Base-by-base conservation (phyloP, 2,329 filamentous ascomycete genomes). In the Colletotrichum nymphaeae region DNA sequence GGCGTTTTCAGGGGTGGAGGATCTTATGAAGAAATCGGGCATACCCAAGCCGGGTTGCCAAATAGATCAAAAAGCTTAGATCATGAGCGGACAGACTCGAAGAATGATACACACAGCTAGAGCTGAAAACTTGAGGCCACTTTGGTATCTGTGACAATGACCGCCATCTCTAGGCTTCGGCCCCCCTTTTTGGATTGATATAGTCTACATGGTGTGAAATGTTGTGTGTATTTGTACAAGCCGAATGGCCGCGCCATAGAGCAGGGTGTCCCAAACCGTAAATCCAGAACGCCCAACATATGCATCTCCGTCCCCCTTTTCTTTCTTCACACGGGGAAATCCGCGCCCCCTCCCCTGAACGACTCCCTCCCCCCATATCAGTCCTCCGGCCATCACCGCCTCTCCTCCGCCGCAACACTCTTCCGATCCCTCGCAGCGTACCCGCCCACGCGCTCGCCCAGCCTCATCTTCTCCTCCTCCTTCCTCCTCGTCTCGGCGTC, bases 391-490 rank as follows among this genome's bases (percentile, higher is more conserved):
- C 37, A 42, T 49, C 60, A 64, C 28, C 56, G 53, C 63, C 73
- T 63, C 32, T 59, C 73, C 68, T 67, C 67, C 11, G 46, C 53
- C 1, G 57, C 22, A 75, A 74, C 74, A 49, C 76, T 76, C 76
- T 75, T 76, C 71, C 81, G 78, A 76, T 84, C 81, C 79, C 80
- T 81, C 76, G 84, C 84, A 58, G 86, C 82, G 76, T 87, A 84
- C 11, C 89, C 90, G 8, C 89, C 90, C 46, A 92, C 82, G 75
- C 88, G 83, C 83, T 92, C 90, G 42, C 82, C 86, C 71, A 81
- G 79, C 73, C 78, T 74, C 66, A 87, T 76, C 83, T 87, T 88
- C 80, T 89, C 87, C 79, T 89, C 85, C 80, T 90, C 88, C 69
- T 81, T 80, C 74, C 85, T 82, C 72, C 84, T 81, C 75, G 84